A percentile compares a stretch with the other conserved stretches of the same genome.
phyloP scores from a whole-genome alignment of 495 filamentous ascomycete species.

The Penicillium soppii region DNA sequence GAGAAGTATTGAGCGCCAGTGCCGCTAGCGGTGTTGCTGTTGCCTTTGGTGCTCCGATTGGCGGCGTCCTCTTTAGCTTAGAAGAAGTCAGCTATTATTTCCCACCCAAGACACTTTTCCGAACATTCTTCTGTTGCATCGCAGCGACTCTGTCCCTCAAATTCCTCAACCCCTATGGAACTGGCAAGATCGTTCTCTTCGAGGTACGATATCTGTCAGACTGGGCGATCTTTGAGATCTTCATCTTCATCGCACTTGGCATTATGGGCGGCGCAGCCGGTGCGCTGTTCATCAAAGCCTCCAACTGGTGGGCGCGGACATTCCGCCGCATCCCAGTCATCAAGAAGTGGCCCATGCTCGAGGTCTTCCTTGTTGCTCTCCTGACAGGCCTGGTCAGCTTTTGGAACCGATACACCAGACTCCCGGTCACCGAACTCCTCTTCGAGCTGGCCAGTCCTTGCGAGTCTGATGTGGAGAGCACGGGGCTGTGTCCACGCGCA shows the following conservation, averaged over 20 bases:
- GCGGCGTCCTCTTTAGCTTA: constrained; percentile 88
- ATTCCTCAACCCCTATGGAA: constrained; percentile 94
- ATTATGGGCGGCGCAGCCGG: constrained; percentile 80
- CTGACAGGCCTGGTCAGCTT: constrained; percentile 82
- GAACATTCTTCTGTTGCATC: constrained; percentile 98
- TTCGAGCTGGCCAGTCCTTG: constrained; percentile 90
- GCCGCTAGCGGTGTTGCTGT: constrained; percentile 93
- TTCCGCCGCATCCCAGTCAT: constrained; percentile 81
- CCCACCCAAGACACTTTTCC: constrained; percentile 95
- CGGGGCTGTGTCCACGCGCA: constrained; percentile 75
- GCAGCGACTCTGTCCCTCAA: constrained; percentile 86
- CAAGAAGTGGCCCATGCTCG: constrained; percentile 79
- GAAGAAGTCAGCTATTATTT: constrained; percentile 98
- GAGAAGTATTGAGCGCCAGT: constrained; percentile 89
- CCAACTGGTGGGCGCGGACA: constrained; percentile 78
- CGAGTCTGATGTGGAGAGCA: constrained; percentile 53
- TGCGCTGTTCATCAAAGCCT: constrained; percentile 96
- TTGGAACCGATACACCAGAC: constrained; percentile 89
- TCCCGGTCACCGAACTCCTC: constrained; percentile 86
- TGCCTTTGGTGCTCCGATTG: constrained; percentile 90
- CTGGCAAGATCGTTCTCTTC: constrained; percentile 93
- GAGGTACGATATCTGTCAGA: constrained; percentile 89
- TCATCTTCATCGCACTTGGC: constrained; percentile 80
- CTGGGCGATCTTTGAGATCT: constrained; percentile 92
- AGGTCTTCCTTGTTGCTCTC: constrained; percentile 84